These are phyloP conservation scores for Esteya vermicola DNA, from an alignment of 2,329 filamentous ascomycete species.

Conservation along the genomic window DNA sequence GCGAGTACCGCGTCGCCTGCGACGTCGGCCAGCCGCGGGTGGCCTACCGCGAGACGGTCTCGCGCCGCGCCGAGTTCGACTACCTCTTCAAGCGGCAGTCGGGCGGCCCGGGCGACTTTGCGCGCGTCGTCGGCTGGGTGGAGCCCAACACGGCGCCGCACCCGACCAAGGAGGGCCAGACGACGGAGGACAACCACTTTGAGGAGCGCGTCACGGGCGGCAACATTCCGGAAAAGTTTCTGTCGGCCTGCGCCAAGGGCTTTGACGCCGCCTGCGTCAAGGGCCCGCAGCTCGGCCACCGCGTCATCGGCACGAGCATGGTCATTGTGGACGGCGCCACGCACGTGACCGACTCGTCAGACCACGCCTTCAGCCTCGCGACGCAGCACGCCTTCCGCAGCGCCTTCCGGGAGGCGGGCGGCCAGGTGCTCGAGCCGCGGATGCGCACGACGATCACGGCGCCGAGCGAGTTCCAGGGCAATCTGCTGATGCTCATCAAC, in stretches of 20 bases:
- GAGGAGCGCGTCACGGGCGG: constrained; percentile 80
- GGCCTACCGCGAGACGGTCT: constrained; percentile 90
- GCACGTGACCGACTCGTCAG: constrained; percentile 93
- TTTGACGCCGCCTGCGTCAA: constrained; percentile 73
- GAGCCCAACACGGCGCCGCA: constrained; percentile 52
- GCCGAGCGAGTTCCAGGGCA: constrained; percentile 94
- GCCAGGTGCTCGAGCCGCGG: constrained; percentile 80
- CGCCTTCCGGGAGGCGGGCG: constrained; percentile 67
- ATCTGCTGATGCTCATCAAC: constrained; percentile 87
- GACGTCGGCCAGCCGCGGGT: constrained; percentile 93
- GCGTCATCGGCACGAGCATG: constrained; percentile 80
- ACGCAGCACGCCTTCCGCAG: constrained; percentile 96
- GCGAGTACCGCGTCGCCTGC: constrained; percentile 94
- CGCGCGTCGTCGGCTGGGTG: constrained; percentile 81
- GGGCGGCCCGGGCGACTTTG: constrained; percentile 89
- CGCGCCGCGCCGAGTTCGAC: constrained; percentile 68
- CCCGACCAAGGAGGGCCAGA: constrained; percentile 47
- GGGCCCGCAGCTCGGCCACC: constrained; percentile 85
- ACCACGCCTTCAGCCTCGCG: constrained; percentile 88
- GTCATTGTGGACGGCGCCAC: constrained; percentile 91
- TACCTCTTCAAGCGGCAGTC: constrained; percentile 91
- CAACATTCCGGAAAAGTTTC: constrained; percentile 86
- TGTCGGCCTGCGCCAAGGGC: constrained; percentile 89
- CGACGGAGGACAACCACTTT: constrained; percentile 61
- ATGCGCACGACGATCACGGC: constrained; percentile 98